These are phyloP conservation scores for Hymenoscyphus salicellus DNA, from an alignment of 2,329 filamentous ascomycete species.

Conservation along the genomic window DNA sequence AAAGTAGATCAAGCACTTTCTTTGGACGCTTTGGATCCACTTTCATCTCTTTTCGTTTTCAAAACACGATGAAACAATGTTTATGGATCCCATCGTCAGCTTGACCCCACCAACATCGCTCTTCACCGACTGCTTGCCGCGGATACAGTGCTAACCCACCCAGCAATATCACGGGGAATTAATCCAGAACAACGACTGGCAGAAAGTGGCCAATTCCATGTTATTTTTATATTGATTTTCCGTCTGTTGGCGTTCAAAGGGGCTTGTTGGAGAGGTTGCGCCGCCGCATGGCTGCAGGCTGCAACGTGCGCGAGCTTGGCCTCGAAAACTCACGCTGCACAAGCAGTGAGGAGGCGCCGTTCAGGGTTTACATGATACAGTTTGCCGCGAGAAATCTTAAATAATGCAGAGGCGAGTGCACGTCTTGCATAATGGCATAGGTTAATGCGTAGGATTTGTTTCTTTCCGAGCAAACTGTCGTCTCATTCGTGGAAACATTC, in stretches of 20 bases:
- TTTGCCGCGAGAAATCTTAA: background rate
- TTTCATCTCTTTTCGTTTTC: slow-evolving; percentile 8
- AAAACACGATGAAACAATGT: slow-evolving; percentile 13
- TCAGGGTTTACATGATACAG: slow-evolving; percentile 1
- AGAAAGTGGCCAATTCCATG: background rate
- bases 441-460: slow-evolving; percentile 2
- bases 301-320: background rate
- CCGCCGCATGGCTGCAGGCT: background rate
- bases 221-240: background rate
- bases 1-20: no score
- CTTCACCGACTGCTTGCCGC: no score
- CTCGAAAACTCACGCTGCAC: background rate
- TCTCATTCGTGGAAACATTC: slow-evolving; percentile 12
- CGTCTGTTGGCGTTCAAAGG: background rate
- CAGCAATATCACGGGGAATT: background rate
- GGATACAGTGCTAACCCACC: no score
- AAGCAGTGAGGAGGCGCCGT: background rate
- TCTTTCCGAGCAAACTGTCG: background rate
- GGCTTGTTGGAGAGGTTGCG: background rate
- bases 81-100: slow-evolving; percentile 8
- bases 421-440: slow-evolving; percentile 8
- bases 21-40: background rate
- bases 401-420: background rate
- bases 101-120: background rate
- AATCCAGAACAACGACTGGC: background rate